Percentiles rank a stretch among this genome's conserved stretches.
phyloP scores from a whole-genome alignment of 371 early-diverging fungal genomes.

The Lichtheimia corymbifera region DNA sequence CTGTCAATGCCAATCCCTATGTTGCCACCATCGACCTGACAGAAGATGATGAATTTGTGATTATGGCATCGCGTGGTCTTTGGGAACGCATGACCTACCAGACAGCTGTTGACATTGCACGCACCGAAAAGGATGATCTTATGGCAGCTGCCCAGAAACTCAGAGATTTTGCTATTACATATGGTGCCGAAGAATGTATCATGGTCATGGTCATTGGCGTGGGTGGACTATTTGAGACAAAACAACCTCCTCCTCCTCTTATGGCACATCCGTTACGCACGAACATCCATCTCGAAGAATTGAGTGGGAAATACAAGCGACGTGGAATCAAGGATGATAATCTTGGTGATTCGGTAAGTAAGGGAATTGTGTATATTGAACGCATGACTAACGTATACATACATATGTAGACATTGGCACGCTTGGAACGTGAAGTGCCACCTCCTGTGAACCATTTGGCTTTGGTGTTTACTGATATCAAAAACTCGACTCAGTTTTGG shows the following conservation, averaged over 20 bases:
- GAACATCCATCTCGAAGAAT: conserved; percentile 9
- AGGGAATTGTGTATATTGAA: not conserved
- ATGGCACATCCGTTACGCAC: conserved; percentile 5
- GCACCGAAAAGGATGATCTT: conserved; percentile 71
- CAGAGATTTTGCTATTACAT: conserved; percentile 85
- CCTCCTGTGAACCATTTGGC: conserved; percentile 87
- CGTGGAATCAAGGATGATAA: conserved; percentile 47
- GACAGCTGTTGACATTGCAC: conserved; percentile 83
- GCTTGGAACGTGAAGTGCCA: conserved; percentile 77
- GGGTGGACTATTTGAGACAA: conserved; percentile 64
- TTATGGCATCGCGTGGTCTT: conserved; percentile 79
- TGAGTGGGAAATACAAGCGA: conserved; percentile 40
- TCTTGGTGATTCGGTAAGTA: conserved; percentile 51
- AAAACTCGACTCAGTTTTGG: conserved; percentile 94
- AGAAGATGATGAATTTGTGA: conserved; percentile 88
- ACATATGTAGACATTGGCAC: conserved; percentile 52
- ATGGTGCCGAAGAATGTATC: conserved; percentile 74
- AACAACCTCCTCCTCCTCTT: conserved; percentile 2
- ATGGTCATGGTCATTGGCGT: conserved; percentile 88
- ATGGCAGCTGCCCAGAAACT: conserved; percentile 81
- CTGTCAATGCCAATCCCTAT: conserved; percentile 85
- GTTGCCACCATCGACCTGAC: conserved; percentile 71
- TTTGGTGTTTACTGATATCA: conserved; percentile 95
- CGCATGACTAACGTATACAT: not conserved
- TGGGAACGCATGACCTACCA: conserved; percentile 85